Conservation (phyloP, 148 eudicot genomes). For the Camellia japonica region DNA sequence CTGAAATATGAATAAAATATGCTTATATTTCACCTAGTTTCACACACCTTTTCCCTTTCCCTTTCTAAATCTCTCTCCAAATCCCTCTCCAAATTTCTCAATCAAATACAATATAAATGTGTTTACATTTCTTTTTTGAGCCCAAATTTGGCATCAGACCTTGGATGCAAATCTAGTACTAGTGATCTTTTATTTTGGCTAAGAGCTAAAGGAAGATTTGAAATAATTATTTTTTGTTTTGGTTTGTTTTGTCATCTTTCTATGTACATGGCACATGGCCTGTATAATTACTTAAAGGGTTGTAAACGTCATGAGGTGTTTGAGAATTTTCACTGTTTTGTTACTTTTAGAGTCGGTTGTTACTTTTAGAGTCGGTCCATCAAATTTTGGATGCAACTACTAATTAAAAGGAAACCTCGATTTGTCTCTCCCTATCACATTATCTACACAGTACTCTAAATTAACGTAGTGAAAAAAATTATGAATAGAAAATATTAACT, state of each 20-base stretch:
- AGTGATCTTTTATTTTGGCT: constrained; percentile 8
- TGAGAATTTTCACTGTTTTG: background rate
- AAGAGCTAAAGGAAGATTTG: constrained; percentile 3
- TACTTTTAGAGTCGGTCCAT: background rate
- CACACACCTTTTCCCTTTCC: no score
- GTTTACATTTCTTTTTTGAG: no score
- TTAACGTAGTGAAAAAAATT: no score
- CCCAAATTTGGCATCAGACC: background rate
- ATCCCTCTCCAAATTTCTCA: no score
- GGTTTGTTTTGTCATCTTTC: constrained; percentile 5
- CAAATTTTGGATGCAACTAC: background rate
- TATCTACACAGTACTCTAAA: no score
- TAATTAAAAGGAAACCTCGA: background rate
- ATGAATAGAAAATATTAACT: no score
- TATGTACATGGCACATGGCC: constrained; percentile 17
- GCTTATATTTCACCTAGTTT: no score
- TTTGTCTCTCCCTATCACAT: no score
- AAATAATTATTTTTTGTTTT: background rate
- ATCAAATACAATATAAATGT: no score
- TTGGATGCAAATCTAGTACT: background rate
- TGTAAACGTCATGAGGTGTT: background rate
- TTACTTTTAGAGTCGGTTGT: no score
- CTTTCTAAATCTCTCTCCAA: no score
- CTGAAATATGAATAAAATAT: no score
- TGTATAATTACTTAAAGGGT: background rate